Evolutionary conservation across 179 eudicot species (phyloP), one percentile per base, ranked within the genome.

Genomic region (Silene coronaria): DNA sequence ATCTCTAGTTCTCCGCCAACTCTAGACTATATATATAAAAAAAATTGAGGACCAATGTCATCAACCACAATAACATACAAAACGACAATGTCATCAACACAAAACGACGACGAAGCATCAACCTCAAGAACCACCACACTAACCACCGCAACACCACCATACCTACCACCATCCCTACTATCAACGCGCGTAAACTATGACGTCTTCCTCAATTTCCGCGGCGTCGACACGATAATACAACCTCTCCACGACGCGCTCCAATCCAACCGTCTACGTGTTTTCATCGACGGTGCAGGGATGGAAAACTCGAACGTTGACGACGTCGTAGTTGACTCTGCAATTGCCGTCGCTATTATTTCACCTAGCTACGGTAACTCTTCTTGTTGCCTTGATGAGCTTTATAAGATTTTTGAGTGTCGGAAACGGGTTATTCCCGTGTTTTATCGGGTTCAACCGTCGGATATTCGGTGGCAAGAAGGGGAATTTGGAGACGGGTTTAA

Each of bases 161-260:
- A 72, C 34, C 81, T 82, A 5, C 82, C 85, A 6, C 85, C 85
- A 19, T 38, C 82, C 22, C 16, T 73, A 77, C 82, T 82, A 0
- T 6, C 70, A n/a, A 53, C 62, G 28, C 84, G 87, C 0, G 80
- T 84, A 1, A 75, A 34, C 24, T 84, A 85, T 84, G 89, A 86
- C 75, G 85, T 84, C 17, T 86, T 82, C 78, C 48, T 86, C 59
- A 86, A 83, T 73, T 86, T 86, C 77, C 36, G 87, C 78, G 89
- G 83, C 1, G 87, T 76, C 17, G 87, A 86, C 73, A 51, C 28
- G 23, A 70, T 86, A 76, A 78, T 81, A 2, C 34, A n/a, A 6
- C 3, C 26, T 0, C 80, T 86, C 13, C 55, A 66, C 60, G 5
- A 26, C 0, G 72, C 82, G 23, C 82, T 84, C 0, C 1, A 27